Evolutionary conservation across 345 rosid species (phyloP).

Genomic region (Aethionema arabicum): DNA sequence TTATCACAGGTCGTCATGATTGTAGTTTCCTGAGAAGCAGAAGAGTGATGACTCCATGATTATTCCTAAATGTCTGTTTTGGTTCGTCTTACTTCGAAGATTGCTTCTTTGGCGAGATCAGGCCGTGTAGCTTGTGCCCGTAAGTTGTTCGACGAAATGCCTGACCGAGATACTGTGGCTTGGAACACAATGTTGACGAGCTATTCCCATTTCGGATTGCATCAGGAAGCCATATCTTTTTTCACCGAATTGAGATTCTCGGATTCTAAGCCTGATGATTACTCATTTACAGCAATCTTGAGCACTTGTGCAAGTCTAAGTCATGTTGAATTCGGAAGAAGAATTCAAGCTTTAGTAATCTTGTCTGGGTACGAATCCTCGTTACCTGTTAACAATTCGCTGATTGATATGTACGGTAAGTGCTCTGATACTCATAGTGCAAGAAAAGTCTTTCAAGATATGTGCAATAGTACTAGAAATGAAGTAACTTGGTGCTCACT

Average conservation of each 20-base stretch:
- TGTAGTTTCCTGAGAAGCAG: not conserved
- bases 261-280: conserved; percentile 48
- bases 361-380: conserved; percentile 44
- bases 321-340: conserved; percentile 45
- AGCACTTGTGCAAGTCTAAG: conserved; percentile 49
- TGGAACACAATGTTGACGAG: conserved; percentile 79
- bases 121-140: conserved; percentile 57
- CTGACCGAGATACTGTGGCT: conserved; percentile 49
- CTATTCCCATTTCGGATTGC: conserved; percentile 60
- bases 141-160: conserved; percentile 70
- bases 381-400: conserved; percentile 58
- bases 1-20: not conserved
- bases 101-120: conserved; percentile 37
- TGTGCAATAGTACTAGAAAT: conserved; percentile 42
- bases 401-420: conserved; percentile 81
- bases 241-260: conserved; percentile 48
- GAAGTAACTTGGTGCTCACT: conserved; percentile 88
- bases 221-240: conserved; percentile 49
- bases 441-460: conserved; percentile 52
- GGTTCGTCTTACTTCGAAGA: conserved; percentile 50
- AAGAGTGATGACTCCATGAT: conserved; percentile 4
- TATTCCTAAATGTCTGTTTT: conserved; percentile 26
- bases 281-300: conserved; percentile 63
- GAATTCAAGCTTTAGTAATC: conserved; percentile 50
- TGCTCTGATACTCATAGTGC: conserved; percentile 53